Base-by-base conservation (phyloP, 2,329 filamentous ascomycete genomes). In the Ophiocordyceps camponoti-floridani region DNA sequence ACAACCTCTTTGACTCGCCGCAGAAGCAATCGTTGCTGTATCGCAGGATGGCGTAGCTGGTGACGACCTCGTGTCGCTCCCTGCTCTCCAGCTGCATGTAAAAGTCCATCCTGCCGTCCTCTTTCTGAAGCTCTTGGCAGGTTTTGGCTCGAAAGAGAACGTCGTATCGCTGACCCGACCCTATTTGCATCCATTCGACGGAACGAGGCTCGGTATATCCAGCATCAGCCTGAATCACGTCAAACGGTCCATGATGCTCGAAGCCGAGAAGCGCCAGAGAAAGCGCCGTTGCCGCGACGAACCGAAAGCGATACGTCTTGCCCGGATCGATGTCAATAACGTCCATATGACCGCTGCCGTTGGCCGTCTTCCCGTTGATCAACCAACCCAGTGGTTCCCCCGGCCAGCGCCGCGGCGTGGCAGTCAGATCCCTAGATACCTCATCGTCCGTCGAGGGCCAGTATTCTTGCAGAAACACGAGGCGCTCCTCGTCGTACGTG, bases 221-320 rank as follows among this genome's bases (percentile, higher is more conserved):
- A 49, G 23, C 44, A 11, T 82, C 79, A 0, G 72, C 77, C 46
- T 73, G 70, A 45, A 83, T 75, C 45, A 84, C 63, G 0, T 66
- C 68, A 37, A 82, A 54, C 10, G 69, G 59, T 2, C 62, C 52
- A 50, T 83, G 78, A 6, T 56, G 67, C 48, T 79, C 73, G 38
- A 82, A 68, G 0, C 62, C 74, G 3, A 78, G 51, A 2, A 68
- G 65, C 4, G 70, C 58, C 48, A 73, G 64, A 0, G 72, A 75
- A 16, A 81, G 59, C 0, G 72, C 72, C 0, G 69, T 71, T 1
- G 57, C 66, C 4, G 75, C 74, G 40, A 82, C 68, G 52, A 77
- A 73, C 10, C 79, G 67, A 44, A 82, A 58, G 2, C 77, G 67
- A 51, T 82, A 83, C 0, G 69, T 75, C 53, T 69, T 75, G 11